Conservation (phyloP, 2,329 filamentous ascomycete genomes). For the Colletotrichum tropicicola region DNA sequence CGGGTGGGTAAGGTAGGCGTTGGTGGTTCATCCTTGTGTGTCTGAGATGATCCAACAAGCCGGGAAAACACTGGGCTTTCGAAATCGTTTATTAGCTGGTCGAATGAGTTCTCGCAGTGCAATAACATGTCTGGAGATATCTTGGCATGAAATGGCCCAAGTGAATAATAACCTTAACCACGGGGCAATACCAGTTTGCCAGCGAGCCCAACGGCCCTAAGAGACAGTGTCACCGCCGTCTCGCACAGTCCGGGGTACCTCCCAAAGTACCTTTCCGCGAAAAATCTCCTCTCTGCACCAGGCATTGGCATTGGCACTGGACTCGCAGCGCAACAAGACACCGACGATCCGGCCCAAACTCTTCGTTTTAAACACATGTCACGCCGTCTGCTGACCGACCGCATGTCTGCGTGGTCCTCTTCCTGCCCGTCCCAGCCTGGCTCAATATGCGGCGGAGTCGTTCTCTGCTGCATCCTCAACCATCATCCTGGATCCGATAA, state of each 20-base stretch:
- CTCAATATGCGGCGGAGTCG: constrained; percentile 66
- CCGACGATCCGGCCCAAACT: constrained; percentile 31
- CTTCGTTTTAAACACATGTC: constrained; percentile 27
- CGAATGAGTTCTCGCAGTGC: too few relatives aligned
- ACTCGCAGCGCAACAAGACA: constrained; percentile 32
- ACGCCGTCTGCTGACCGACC: constrained; percentile 31
- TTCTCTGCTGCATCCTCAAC: constrained; percentile 62
- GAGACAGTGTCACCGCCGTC: neutral
- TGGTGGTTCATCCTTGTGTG: neutral
- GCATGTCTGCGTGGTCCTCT: constrained; percentile 30
- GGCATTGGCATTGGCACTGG: constrained; percentile 13
- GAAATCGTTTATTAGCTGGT: too few relatives aligned
- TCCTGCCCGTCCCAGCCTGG: constrained; percentile 31
- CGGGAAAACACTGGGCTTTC: neutral
- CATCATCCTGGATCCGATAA: constrained; percentile 68
- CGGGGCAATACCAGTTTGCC: too few relatives aligned
- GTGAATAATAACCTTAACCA: too few relatives aligned
- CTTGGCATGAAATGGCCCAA: too few relatives aligned
- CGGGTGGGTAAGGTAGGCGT: neutral
- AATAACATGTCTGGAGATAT: too few relatives aligned
- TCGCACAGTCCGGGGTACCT: neutral
- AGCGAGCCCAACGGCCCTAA: too few relatives aligned
- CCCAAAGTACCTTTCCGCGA: constrained; percentile 22
- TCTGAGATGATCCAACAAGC: neutral
- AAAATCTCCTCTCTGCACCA: constrained; percentile 21